These are phyloP conservation scores for Cladosporium sp. DNA, from an alignment of 2,329 filamentous ascomycete species.

Conservation along the genomic window DNA sequence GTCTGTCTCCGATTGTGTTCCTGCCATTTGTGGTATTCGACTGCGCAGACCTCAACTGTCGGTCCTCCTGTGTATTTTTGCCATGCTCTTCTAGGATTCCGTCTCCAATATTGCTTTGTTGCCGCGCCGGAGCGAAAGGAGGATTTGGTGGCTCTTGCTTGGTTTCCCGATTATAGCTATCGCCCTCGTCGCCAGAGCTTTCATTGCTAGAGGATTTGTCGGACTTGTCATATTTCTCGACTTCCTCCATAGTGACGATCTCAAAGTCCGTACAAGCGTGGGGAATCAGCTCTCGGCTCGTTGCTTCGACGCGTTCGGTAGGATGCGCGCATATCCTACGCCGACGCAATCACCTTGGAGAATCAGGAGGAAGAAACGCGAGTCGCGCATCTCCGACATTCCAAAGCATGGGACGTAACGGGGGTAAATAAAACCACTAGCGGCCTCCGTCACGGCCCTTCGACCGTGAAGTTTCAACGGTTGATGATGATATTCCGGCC, in stretches of 20 bases:
- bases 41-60: neutral
- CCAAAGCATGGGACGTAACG: neutral
- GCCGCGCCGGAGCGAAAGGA: neutral
- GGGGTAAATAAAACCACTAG: neutral
- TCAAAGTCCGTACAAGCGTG: neutral
- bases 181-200: neutral
- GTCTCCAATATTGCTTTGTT: neutral
- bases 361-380: neutral
- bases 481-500: conserved; percentile 4
- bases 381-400: neutral
- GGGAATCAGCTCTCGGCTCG: neutral
- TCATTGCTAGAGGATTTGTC: neutral
- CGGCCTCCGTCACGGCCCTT: neutral
- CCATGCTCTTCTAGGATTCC: neutral
- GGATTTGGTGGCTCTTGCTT: neutral
- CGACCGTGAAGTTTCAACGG: conserved; percentile 1
- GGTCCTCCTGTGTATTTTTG: neutral
- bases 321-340: neutral
- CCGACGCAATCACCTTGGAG: neutral
- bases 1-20: neutral
- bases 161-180: neutral
- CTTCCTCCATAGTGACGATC: neutral
- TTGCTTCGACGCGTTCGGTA: neutral
- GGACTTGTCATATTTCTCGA: neutral
- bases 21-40: neutral